Evolutionary conservation across 2,329 filamentous ascomycete species (phyloP), one percentile per base, ranked within the genome.

Genomic region (Fusarium burgessii): DNA sequence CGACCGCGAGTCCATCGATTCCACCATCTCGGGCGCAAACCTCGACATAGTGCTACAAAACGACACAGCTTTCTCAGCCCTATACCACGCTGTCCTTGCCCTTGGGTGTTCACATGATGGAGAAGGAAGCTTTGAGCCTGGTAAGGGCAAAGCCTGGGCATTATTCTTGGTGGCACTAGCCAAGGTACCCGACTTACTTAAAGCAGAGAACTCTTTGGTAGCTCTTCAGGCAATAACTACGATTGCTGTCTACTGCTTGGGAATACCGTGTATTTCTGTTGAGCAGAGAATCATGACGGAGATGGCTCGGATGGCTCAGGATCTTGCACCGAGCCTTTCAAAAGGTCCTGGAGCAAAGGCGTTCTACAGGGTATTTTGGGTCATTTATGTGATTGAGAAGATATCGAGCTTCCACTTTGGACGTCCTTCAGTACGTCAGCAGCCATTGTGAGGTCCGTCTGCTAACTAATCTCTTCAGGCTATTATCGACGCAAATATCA

Each of bases 341-440:
- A 72, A 57, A 33, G 49, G 72, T 1, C 36, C 55, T 5, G 29
- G 36, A 4, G 55, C 68, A 1, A 60, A 64, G 23, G 36, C 46
- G 1, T 74, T 73, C 15, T 49, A 32, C 18, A 64, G 72, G 13
- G 55, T 67, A 3, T 75, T 75, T 2, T 75, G 73, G 72, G 59
- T 68, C 1, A 11, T 75, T 2, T 75, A 75, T 5, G 66, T 51
- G 2, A 40, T 75, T 8, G 73, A 75, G 27, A 75, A 75, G 18
- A 73, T 62, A 25, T 58, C 69, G 6, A 75, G 72, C 38, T 75
- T 75, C 14, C 74, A 70, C 32, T 75, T 70, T 20, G 72, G 73
- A 1, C 73, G 72, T 3, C 56, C 40, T 23, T 75, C 72, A 6
- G 72, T 75, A 35, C 14, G 70, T 55, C 2, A 8, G 8, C 9